These are phyloP conservation scores for Kickxella alabastrina DNA, from an alignment of 192 early-diverging fungal species.

Conservation along the genomic window DNA sequence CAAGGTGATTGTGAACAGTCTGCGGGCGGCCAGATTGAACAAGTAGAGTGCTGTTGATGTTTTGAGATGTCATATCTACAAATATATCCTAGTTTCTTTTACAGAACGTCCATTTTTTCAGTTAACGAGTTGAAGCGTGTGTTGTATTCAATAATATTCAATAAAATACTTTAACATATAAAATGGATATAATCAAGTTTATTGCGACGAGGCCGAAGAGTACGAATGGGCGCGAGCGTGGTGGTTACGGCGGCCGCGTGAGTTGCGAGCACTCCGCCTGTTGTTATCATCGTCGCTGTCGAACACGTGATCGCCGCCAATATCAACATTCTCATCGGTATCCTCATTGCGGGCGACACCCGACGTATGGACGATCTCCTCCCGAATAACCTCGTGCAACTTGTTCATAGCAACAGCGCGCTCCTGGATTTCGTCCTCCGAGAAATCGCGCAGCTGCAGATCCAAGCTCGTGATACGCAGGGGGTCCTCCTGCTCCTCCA, in stretches of 20 bases:
- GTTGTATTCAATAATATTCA: neutral
- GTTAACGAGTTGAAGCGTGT: too few species aligned
- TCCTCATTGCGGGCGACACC: conserved; percentile 3
- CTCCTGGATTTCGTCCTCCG: conserved; percentile 36
- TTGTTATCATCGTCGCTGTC: conserved; percentile 5
- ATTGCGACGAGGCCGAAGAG: conserved; percentile 13
- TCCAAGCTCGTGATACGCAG: conserved; percentile 21
- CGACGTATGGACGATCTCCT: conserved; percentile 21
- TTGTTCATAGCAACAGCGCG: conserved; percentile 17
- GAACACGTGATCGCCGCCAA: conserved; percentile 20
- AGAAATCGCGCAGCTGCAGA: conserved; percentile 39
- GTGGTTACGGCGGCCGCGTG: neutral
- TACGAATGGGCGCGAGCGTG: conserved; percentile 23
- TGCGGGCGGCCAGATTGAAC: conserved; percentile 10
- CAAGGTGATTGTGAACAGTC: conserved; percentile 22
- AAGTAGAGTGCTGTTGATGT: neutral
- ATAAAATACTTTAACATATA: neutral
- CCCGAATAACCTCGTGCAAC: conserved; percentile 20
- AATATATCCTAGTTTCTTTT: neutral
- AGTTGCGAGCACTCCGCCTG: neutral
- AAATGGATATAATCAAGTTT: too few species aligned
- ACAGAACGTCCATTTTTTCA: too few species aligned
- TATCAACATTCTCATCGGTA: conserved; percentile 26
- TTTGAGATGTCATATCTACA: neutral
- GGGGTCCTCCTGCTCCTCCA: conserved; percentile 21